Conservation (phyloP, 73 alveolate species). For the Tetrahymena thermophila region DNA sequence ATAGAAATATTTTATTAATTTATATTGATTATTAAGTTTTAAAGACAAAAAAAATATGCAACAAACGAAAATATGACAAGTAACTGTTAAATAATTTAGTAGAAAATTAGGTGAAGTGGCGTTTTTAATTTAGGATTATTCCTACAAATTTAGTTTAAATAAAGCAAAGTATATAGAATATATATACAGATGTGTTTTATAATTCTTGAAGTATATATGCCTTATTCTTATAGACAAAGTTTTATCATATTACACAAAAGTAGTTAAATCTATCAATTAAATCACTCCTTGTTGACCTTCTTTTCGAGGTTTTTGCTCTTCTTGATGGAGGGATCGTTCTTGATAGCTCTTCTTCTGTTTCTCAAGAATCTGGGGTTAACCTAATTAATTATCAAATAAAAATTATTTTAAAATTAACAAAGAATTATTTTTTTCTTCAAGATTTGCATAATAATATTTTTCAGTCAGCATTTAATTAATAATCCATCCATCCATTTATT, state of each 20-base stretch:
- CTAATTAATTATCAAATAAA: slow-evolving; percentile 2
- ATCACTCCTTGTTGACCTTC: slow-evolving; percentile 13
- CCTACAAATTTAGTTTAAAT: neutral
- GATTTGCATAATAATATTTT: neutral
- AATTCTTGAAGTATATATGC: neutral
- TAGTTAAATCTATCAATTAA: neutral
- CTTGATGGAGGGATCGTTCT: slow-evolving; percentile 44
- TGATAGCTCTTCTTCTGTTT: slow-evolving; percentile 45
- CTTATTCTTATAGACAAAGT: neutral
- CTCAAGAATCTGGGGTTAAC: slow-evolving; percentile 36
- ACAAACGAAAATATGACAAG: neutral
- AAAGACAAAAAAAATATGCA: neutral
- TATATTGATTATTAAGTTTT: neutral
- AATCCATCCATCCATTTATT: too few species aligned
- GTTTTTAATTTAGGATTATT: neutral
- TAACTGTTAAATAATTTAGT: neutral
- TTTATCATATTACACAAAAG: neutral
- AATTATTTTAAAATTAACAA: neutral
- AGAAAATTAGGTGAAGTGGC: neutral
- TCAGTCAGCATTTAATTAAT: too few species aligned
- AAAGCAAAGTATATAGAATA: neutral
- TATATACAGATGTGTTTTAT: neutral
- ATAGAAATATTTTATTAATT: too few species aligned
- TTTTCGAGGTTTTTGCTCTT: slow-evolving; percentile 34
- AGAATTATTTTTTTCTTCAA: too few species aligned